Evolutionary conservation across 2,329 filamentous ascomycete species (phyloP).

Genomic region (Colletotrichum neosansevieriae): DNA sequence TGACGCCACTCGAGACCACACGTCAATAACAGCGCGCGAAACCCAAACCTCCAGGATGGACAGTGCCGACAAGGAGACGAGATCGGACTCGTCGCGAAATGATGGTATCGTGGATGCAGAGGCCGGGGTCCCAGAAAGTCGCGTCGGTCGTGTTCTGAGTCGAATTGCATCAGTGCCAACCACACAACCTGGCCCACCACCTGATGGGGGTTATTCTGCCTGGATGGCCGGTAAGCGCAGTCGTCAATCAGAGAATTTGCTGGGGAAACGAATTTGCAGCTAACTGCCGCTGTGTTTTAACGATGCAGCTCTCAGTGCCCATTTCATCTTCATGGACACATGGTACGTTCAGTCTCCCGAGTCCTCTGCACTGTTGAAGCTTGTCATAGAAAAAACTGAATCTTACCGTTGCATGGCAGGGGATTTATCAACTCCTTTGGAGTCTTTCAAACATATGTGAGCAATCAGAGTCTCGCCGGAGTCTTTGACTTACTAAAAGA

Average conservation of each 20-base stretch:
- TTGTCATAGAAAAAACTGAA: neutral
- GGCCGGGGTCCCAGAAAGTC: constrained; percentile 4
- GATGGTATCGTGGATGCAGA: constrained; percentile 5
- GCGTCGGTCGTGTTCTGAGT: constrained; percentile 32
- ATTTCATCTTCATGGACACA: constrained; percentile 39
- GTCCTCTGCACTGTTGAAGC: neutral
- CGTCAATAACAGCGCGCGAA: neutral
- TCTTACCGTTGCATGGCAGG: constrained; percentile 41
- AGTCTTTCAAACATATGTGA: constrained; percentile 56
- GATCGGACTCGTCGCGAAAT: constrained; percentile 29
- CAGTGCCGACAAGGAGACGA: constrained; percentile 27
- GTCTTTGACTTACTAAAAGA: no score
- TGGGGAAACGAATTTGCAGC: neutral
- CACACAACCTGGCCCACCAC: constrained; percentile 26
- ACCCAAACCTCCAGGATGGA: constrained; percentile 7
- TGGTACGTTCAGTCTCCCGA: constrained; percentile 18
- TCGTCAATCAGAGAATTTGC: neutral
- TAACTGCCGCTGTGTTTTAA: neutral
- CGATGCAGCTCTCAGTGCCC: constrained; percentile 13
- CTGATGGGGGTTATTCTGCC: constrained; percentile 31
- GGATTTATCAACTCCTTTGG: constrained; percentile 61
- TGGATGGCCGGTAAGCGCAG: constrained; percentile 35
- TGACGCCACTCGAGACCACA: neutral
- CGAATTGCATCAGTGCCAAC: constrained; percentile 30
- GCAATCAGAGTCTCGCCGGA: no score